A percentile compares a stretch with the other conserved stretches of the same genome.
These are phyloP conservation scores for Xylogone sp. DNA, from an alignment of 2,329 filamentous ascomycete species.

Conservation along the genomic window DNA sequence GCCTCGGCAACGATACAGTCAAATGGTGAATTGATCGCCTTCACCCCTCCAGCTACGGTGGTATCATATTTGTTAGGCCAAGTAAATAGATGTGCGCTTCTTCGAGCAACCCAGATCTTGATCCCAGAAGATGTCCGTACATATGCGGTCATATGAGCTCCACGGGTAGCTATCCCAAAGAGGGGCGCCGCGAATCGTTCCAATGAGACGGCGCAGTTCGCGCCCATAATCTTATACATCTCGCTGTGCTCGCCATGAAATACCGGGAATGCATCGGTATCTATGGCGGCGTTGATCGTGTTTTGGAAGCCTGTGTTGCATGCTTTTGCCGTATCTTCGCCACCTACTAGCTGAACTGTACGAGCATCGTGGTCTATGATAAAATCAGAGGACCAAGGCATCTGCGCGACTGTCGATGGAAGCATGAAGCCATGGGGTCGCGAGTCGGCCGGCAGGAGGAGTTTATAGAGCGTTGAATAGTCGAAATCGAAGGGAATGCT, in stretches of 20 bases:
- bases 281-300: constrained; percentile 34
- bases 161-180: constrained; percentile 65
- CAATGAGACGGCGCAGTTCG: constrained; percentile 11
- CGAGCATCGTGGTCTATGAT: constrained; percentile 27
- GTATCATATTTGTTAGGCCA: constrained; percentile 76
- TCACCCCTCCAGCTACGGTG: constrained; percentile 74
- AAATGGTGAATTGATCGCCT: constrained; percentile 60
- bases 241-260: constrained; percentile 40
- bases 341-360: constrained; percentile 28
- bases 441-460: constrained; percentile 40
- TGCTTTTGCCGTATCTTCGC: constrained; percentile 22
- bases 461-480: constrained; percentile 40
- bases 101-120: constrained; percentile 68
- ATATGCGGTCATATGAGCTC: constrained; percentile 65
- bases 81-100: constrained; percentile 64
- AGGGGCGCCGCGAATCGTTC: constrained; percentile 32
- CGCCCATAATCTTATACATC: constrained; percentile 33
- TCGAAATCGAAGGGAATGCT: constrained; percentile 46
- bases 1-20: constrained; percentile 69
- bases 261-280: constrained; percentile 28
- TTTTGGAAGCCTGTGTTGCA: constrained; percentile 37
- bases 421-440: constrained; percentile 48
- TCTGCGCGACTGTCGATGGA: constrained; percentile 38
- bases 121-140: constrained; percentile 42
- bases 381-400: constrained; percentile 44